Percentiles rank a stretch among this genome's conserved stretches.
Conservation (phyloP, 345 rosid species). For the Acer negundo region DNA sequence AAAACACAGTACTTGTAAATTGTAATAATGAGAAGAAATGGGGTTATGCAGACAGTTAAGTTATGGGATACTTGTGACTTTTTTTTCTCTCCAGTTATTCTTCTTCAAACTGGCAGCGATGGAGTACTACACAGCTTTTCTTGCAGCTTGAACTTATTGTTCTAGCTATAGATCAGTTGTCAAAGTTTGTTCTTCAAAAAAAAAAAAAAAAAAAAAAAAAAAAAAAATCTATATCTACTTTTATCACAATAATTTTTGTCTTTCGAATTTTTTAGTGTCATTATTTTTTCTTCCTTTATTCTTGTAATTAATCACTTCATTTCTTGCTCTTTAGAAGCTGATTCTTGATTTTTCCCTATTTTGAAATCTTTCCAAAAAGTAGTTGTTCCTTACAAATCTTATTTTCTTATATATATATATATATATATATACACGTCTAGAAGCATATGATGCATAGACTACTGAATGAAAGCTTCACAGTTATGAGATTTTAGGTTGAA, state of each 20-base stretch:
- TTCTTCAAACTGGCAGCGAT: conserved; percentile 7
- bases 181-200: not conserved
- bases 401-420: too few relatives aligned
- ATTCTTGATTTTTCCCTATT: not conserved
- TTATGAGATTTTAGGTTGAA: not conserved
- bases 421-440: too few relatives aligned
- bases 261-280: too few relatives aligned
- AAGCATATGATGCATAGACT: not conserved
- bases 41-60: conserved; percentile 1
- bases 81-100: conserved; percentile 7
- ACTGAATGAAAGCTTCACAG: too few relatives aligned
- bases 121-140: not conserved
- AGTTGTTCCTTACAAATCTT: not conserved
- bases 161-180: conserved; percentile 11
- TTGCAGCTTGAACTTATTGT: not conserved
- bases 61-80: conserved; percentile 2
- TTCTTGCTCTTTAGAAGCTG: not conserved
- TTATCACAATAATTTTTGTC: too few relatives aligned
- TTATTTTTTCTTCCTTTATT: not conserved
- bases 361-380: not conserved
- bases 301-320: not conserved
- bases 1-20: not conserved
- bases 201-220: too few relatives aligned
- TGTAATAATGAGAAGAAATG: not conserved
- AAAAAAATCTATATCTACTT: too few relatives aligned